phyloP scores from a whole-genome alignment of 805 yeast species.

The Saccharomycopsis javanensis region DNA sequence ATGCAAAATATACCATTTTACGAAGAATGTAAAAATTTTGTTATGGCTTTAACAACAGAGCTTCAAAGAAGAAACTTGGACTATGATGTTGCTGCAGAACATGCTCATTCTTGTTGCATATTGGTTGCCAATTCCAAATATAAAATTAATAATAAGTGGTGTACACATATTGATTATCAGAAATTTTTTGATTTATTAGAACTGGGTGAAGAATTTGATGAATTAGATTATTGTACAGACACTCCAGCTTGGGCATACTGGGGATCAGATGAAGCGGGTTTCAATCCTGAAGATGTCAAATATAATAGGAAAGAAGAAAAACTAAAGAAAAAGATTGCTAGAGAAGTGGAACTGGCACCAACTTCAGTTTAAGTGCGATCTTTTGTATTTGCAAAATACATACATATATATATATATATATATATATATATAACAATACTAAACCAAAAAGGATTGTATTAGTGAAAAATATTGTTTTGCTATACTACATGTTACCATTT shows the following conservation, averaged over 20 bases:
- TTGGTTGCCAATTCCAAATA: conserved; percentile 70
- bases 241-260: conserved; percentile 90
- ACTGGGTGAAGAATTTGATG: conserved; percentile 57
- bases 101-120: conserved; percentile 90
- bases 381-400: no score
- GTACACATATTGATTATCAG: conserved; percentile 79
- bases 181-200: conserved; percentile 62
- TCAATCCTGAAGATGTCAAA: conserved; percentile 76
- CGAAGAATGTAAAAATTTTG: conserved; percentile 79
- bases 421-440: no score
- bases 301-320: conserved; percentile 56
- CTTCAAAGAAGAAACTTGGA: conserved; percentile 55
- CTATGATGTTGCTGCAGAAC: conserved; percentile 88
- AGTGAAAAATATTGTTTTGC: no score
- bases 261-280: conserved; percentile 80
- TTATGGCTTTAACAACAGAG: conserved; percentile 49
- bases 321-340: conserved; percentile 30
- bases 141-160: conserved; percentile 65
- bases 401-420: no score
- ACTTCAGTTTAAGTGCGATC: background rate
- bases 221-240: conserved; percentile 68
- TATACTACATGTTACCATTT: background rate
- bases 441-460: no score
- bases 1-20: conserved; percentile 95
- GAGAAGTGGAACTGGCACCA: conserved; percentile 6